Evolutionary conservation across 1,139 yeast species (phyloP).

Genomic region (Magnusiomyces suaveolens): DNA sequence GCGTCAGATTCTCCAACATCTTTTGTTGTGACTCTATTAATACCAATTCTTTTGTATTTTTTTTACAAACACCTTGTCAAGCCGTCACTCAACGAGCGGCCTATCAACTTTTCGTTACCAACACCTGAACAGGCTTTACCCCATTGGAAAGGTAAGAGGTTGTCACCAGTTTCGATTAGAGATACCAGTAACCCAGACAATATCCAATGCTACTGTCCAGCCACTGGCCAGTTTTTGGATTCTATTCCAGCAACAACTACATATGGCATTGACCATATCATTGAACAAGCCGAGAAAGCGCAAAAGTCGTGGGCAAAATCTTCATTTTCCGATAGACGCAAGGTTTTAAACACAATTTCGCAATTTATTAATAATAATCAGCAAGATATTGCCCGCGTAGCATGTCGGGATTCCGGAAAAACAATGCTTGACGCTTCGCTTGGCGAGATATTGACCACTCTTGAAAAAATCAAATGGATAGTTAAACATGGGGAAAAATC

Average conservation of each 20-base stretch:
- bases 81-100: slow-evolving; percentile 10
- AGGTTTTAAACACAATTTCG: slow-evolving; percentile 59
- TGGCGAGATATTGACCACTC: slow-evolving; percentile 86
- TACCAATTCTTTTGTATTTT: not conserved
- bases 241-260: slow-evolving; percentile 51
- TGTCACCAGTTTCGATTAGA: slow-evolving; percentile 48
- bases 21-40: not conserved
- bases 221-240: slow-evolving; percentile 85
- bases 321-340: slow-evolving; percentile 54
- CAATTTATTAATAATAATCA: slow-evolving; percentile 72
- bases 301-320: slow-evolving; percentile 48
- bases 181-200: slow-evolving; percentile 49
- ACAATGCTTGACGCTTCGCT: slow-evolving; percentile 91
- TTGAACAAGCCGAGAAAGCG: slow-evolving; percentile 46
- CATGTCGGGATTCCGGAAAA: slow-evolving; percentile 94
- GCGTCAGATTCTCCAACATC: not conserved
- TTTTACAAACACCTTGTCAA: slow-evolving; percentile 12
- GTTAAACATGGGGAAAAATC: slow-evolving; percentile 69
- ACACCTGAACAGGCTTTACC: slow-evolving; percentile 79
- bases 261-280: slow-evolving; percentile 59
- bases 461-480: slow-evolving; percentile 88
- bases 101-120: slow-evolving; percentile 34
- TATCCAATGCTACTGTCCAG: slow-evolving; percentile 88
- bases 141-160: slow-evolving; percentile 84
- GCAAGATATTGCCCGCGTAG: slow-evolving; percentile 77